These are phyloP conservation scores for Coniochaeta sp. DNA, from an alignment of 2,329 filamentous ascomycete genomes.

Conservation along the genomic window DNA sequence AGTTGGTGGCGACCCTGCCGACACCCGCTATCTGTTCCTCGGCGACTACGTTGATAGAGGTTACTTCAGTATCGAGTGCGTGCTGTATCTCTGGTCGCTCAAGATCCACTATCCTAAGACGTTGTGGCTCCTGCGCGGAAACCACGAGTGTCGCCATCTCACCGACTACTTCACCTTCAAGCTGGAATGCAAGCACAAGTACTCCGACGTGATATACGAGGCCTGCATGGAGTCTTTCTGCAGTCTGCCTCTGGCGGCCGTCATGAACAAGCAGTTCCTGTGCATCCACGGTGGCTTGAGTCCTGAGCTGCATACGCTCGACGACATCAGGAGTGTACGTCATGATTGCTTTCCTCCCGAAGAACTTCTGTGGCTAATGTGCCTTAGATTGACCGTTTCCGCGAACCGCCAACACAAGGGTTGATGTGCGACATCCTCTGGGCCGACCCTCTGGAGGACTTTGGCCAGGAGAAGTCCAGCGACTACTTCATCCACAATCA, in stretches of 20 bases:
- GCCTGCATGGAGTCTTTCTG: conserved; percentile 99
- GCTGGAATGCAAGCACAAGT: conserved; percentile 99
- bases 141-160: conserved; percentile 97
- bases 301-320: conserved; percentile 90
- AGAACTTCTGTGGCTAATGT: background rate
- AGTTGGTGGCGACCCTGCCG: conserved; percentile 91
- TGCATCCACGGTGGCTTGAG: conserved; percentile 97
- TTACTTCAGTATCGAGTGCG: conserved; percentile 99
- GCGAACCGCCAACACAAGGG: conserved; percentile 93
- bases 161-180: conserved; percentile 99
- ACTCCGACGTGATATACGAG: conserved; percentile 92
- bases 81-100: conserved; percentile 93
- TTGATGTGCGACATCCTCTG: conserved; percentile 99
- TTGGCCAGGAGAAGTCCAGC: conserved; percentile 96
- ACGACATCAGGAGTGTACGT: conserved; percentile 76
- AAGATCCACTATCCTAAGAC: conserved; percentile 99
- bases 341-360: conserved; percentile 16
- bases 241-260: conserved; percentile 80
- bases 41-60: conserved; percentile 97
- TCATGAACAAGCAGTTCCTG: conserved; percentile 99
- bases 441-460: conserved; percentile 97
- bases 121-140: conserved; percentile 92
- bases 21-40: conserved; percentile 94
- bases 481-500: conserved; percentile 99
- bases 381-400: conserved; percentile 85